These are phyloP conservation scores for Colletotrichum orbiculare DNA, from an alignment of 2,329 filamentous ascomycete species.

Conservation along the genomic window DNA sequence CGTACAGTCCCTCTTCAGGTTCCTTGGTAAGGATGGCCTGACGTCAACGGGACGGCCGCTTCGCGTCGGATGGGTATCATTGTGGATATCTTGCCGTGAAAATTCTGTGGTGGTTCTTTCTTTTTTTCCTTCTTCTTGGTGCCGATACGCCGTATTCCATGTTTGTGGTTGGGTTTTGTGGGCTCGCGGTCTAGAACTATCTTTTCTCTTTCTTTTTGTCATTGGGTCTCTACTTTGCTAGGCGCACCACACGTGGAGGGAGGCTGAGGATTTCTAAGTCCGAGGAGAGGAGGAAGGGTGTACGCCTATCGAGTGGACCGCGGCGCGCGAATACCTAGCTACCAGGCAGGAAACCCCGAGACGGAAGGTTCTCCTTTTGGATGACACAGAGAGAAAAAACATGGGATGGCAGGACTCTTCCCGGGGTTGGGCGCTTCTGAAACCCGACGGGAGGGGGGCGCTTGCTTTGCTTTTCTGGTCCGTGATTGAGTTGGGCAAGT, in stretches of 20 bases:
- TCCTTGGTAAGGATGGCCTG: background rate
- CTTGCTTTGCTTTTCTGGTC: background rate
- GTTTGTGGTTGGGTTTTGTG: conserved; percentile 17
- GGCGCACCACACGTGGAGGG: conserved; percentile 22
- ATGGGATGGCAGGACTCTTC: background rate
- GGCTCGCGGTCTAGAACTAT: conserved; percentile 11
- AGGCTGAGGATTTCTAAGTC: background rate
- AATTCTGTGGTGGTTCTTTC: background rate
- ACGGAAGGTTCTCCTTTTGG: background rate
- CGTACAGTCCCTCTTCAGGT: too few relatives aligned
- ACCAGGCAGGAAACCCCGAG: too few relatives aligned
- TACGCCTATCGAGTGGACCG: background rate
- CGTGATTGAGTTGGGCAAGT: background rate
- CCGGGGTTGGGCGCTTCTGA: background rate
- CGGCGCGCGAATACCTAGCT: too few relatives aligned
- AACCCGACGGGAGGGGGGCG: background rate
- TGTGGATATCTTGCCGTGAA: conserved; percentile 20
- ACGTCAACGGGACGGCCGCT: conserved; percentile 20
- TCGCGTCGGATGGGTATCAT: conserved; percentile 15
- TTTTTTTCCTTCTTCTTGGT: background rate
- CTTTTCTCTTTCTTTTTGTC: background rate
- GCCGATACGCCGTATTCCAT: background rate
- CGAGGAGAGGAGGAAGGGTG: background rate
- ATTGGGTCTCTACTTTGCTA: background rate
- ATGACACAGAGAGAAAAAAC: background rate